These are phyloP conservation scores for Alnus rubra DNA, from an alignment of 306 rosid genomes.

Conservation along the genomic window DNA sequence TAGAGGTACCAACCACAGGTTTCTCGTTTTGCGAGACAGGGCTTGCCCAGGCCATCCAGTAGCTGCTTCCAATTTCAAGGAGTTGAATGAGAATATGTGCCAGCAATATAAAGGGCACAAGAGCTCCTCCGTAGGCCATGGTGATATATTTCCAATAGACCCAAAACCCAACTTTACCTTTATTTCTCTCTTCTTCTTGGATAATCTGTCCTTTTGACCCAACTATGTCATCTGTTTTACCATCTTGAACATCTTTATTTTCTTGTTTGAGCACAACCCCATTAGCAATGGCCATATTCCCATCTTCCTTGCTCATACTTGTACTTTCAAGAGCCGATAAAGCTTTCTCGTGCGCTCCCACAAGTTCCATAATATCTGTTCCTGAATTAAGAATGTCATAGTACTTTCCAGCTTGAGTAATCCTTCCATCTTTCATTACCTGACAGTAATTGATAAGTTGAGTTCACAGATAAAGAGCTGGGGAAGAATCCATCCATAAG, in stretches of 20 bases:
- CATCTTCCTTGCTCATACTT: constrained; percentile 20
- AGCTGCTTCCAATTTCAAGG: constrained; percentile 66
- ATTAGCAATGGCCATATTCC: neutral
- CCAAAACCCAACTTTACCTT: constrained; percentile 53
- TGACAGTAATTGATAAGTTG: constrained; percentile 7
- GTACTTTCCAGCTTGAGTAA: constrained; percentile 63
- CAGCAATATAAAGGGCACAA: constrained; percentile 55
- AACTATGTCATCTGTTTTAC: constrained; percentile 22
- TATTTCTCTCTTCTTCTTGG: constrained; percentile 76
- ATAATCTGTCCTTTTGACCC: constrained; percentile 58
- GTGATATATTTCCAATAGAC: constrained; percentile 61
- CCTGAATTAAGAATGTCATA: constrained; percentile 45
- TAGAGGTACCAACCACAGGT: constrained; percentile 31
- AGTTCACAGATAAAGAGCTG: neutral
- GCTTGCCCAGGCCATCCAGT: constrained; percentile 80
- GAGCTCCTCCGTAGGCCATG: constrained; percentile 59
- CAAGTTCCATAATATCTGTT: constrained; percentile 64
- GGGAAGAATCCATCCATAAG: neutral
- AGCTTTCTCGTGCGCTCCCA: constrained; percentile 63
- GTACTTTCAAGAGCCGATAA: constrained; percentile 41
- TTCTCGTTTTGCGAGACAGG: constrained; percentile 46
- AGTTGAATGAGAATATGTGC: constrained; percentile 45
- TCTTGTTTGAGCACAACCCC: constrained; percentile 24
- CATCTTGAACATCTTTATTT: constrained; percentile 27
- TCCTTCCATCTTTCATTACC: constrained; percentile 72